These are phyloP conservation scores for Termitomyces sp. DNA, from an alignment of 768 basidiomycete species.

Conservation along the genomic window DNA sequence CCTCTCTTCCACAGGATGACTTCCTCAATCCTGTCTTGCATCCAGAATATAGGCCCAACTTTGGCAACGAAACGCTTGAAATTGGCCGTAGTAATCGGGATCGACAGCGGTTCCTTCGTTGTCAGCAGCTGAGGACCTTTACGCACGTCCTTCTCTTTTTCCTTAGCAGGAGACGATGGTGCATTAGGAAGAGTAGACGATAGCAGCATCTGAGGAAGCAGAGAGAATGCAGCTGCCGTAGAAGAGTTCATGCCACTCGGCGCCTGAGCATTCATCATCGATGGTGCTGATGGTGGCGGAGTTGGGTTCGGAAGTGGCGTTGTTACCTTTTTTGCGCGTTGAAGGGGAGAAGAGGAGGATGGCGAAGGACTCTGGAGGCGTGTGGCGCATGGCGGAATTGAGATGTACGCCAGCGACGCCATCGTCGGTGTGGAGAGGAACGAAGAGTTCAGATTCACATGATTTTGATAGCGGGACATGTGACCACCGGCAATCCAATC, in stretches of 20 bases:
- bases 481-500: too few species aligned
- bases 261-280: conserved; percentile 17
- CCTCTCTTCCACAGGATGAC: conserved; percentile 78
- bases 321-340: conserved; percentile 36
- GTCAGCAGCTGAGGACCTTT: conserved; percentile 38
- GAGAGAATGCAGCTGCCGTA: conserved; percentile 25
- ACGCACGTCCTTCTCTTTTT: conserved; percentile 17
- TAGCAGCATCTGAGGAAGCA: conserved; percentile 39
- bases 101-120: conserved; percentile 65
- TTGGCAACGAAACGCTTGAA: conserved; percentile 78
- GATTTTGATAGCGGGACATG: background rate
- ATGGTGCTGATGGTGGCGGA: background rate
- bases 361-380: conserved; percentile 25
- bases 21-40: conserved; percentile 87
- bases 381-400: conserved; percentile 38
- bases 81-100: conserved; percentile 75
- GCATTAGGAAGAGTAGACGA: conserved; percentile 21
- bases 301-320: conserved; percentile 31
- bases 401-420: conserved; percentile 50
- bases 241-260: conserved; percentile 19
- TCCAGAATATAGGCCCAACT: conserved; percentile 81
- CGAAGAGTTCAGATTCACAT: background rate
- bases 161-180: conserved; percentile 6
- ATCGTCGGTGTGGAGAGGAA: conserved; percentile 17
- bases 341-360: conserved; percentile 18